Evolutionary conservation across 352 stramenopile genomes (phyloP), one percentile per base, ranked within the genome.

Genomic region (Phytopythium aichiense): DNA sequence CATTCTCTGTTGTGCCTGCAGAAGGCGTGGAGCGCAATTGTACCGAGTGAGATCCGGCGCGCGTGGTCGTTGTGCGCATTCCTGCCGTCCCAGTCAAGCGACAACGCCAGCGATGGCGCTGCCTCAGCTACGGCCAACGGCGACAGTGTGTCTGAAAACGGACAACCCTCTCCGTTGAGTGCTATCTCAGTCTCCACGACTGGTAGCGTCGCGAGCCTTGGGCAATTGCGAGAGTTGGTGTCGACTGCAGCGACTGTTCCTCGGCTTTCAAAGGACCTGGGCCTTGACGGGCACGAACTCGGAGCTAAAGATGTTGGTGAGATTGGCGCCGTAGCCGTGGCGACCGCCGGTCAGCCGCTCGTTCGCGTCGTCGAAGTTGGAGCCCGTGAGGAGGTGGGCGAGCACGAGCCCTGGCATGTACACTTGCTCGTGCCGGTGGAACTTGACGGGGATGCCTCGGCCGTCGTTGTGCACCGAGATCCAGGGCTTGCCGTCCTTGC

Each of bases 271-370:
- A 68, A 65, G 49, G 63, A 56, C 8, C 62, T 86, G n/a, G 76
- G 76, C 13, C 66, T 87, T 25, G 71, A 81, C 52, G 42, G 40
- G 28, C 22, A 96, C 82, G 76, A 99, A 99, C 68, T 99, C 79
- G 8, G 73, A 97, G 60, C 92, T 99, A 74, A 99, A 99, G 69
- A 99, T 99, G 74, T 99, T 99, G 22, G 98, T 98, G 33, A 99
- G 81, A 73, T 99, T 98, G 28, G 94, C 95, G 15, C 95, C 95
- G 70, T 98, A 98, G 55, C 95, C 96, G 67, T 99, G 96, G 45
- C 95, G 77, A 22, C 96, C 96, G 33, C 96, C 98, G 0, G 98
- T 99, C 28, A 98, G 96, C 74, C 98, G 98, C 66, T 97, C 94
- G 61, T 95, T 97, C 22, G 94, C 73, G 71, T 99, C 97, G 65